Percentiles rank a stretch among this genome's conserved stretches.
These are phyloP conservation scores for Capsicum chinense DNA, from an alignment of 257 asterid genomes.

Conservation along the genomic window DNA sequence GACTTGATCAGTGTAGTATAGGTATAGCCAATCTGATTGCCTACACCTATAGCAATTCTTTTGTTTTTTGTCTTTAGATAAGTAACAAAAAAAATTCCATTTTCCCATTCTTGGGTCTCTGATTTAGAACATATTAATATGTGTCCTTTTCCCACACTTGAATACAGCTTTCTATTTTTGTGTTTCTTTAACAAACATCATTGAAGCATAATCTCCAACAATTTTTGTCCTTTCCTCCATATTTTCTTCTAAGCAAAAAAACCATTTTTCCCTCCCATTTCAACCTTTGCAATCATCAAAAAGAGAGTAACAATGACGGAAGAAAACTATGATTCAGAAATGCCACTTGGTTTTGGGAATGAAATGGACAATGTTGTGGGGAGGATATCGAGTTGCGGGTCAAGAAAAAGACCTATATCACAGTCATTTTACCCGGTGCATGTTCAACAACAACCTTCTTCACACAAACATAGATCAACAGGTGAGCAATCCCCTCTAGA, in stretches of 20 bases:
- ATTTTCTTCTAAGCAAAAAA: not conserved
- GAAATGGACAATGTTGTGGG: not conserved
- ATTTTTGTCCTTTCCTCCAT: not conserved
- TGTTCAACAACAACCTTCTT: not conserved
- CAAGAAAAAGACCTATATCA: not conserved
- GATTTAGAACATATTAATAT: too few species aligned
- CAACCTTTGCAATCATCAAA: too few species aligned
- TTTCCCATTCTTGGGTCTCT: too few species aligned
- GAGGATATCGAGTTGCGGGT: not conserved
- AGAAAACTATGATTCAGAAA: not conserved
- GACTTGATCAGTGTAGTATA: too few species aligned
- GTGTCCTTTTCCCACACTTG: not conserved
- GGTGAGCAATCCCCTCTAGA: not conserved
- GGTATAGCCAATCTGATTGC: too few species aligned
- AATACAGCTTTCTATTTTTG: not conserved
- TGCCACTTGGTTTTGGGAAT: not conserved
- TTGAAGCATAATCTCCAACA: not conserved
- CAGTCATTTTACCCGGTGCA: not conserved
- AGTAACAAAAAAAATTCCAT: too few species aligned
- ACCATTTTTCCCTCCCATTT: not conserved
- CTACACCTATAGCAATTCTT: too few species aligned
- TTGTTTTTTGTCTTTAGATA: too few species aligned
- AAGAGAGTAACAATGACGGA: not conserved
- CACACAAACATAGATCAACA: not conserved
- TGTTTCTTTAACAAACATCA: not conserved